Percentiles rank a stretch among this genome's conserved stretches.
Evolutionary conservation across 108 stramenopile species (phyloP).

Genomic region (Discostella stelligeroides): DNA sequence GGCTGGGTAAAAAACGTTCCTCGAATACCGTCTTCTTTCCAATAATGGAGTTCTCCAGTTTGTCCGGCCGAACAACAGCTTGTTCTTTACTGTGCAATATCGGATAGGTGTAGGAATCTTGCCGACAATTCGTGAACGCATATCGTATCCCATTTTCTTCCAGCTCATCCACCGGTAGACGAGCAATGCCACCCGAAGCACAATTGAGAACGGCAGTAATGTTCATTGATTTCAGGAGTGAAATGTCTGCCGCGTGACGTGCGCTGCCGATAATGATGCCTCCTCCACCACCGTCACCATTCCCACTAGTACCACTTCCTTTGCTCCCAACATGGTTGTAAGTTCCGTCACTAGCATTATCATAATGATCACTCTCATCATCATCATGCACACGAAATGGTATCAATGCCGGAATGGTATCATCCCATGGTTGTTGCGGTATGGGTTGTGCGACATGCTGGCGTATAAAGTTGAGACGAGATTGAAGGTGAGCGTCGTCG

Average conservation of each 20-base stretch:
- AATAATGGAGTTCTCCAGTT: background rate
- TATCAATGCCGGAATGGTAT: slow-evolving; percentile 37
- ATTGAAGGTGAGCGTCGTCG: slow-evolving; percentile 37
- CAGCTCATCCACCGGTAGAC: slow-evolving; percentile 70
- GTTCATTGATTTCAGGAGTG: slow-evolving; percentile 51
- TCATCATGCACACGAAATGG: slow-evolving; percentile 43
- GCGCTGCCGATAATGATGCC: slow-evolving; percentile 68
- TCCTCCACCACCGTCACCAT: slow-evolving; percentile 25
- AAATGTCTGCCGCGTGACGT: slow-evolving; percentile 65
- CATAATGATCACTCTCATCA: slow-evolving; percentile 10
- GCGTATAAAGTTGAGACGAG: slow-evolving; percentile 56
- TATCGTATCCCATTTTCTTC: slow-evolving; percentile 63
- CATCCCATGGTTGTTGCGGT: slow-evolving; percentile 47
- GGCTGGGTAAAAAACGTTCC: slow-evolving; percentile 32
- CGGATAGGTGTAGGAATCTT: slow-evolving; percentile 69
- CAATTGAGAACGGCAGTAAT: slow-evolving; percentile 80
- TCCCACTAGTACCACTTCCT: slow-evolving; percentile 11
- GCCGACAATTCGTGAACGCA: slow-evolving; percentile 74
- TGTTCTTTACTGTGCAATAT: slow-evolving; percentile 58
- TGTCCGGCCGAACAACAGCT: slow-evolving; percentile 13
- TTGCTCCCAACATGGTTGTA: too few species aligned
- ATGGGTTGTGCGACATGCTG: slow-evolving; percentile 59
- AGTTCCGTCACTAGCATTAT: too few species aligned
- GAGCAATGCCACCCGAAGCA: slow-evolving; percentile 71
- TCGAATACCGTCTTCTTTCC: slow-evolving; percentile 8